Evolutionary conservation across 257 asterid species (phyloP).

Genomic region (Henckelia pumila): DNA sequence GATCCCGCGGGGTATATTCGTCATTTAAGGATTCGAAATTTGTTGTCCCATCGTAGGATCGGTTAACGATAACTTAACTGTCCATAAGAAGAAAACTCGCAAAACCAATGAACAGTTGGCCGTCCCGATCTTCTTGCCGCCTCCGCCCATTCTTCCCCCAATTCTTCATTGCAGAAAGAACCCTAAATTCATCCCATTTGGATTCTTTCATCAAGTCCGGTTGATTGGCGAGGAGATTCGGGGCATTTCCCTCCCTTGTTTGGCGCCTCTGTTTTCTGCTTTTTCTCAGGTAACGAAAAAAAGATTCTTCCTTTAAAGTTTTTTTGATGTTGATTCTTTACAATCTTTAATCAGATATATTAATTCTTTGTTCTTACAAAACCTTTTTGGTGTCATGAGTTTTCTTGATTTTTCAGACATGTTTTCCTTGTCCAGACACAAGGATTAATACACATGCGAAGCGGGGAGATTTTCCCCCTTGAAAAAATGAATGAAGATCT

Average conservation of each 20-base stretch:
- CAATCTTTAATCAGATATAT: not conserved
- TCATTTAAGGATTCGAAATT: constrained; percentile 14
- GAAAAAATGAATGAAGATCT: no score
- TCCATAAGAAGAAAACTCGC: constrained; percentile 14
- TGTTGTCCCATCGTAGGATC: constrained; percentile 4
- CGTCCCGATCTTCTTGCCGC: constrained; percentile 24
- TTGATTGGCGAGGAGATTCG: constrained; percentile 20
- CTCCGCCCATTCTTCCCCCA: constrained; percentile 18
- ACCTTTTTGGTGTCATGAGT: not conserved
- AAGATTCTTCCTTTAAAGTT: no score
- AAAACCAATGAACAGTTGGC: constrained; percentile 17
- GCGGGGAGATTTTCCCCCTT: not conserved
- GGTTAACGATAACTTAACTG: constrained; percentile 18
- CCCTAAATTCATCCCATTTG: not conserved
- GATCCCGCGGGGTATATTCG: constrained; percentile 15
- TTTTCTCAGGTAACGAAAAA: constrained; percentile 3
- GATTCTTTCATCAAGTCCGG: constrained; percentile 4
- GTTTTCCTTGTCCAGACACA: not conserved
- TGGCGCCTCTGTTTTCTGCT: constrained; percentile 9
- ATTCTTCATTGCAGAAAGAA: constrained; percentile 20
- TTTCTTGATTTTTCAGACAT: not conserved
- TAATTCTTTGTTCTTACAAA: not conserved
- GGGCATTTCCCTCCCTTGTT: not conserved
- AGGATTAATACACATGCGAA: no score
- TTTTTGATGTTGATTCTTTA: not conserved